phyloP scores from a whole-genome alignment of 169 alveolate species.

The Babesia gibsoni region DNA sequence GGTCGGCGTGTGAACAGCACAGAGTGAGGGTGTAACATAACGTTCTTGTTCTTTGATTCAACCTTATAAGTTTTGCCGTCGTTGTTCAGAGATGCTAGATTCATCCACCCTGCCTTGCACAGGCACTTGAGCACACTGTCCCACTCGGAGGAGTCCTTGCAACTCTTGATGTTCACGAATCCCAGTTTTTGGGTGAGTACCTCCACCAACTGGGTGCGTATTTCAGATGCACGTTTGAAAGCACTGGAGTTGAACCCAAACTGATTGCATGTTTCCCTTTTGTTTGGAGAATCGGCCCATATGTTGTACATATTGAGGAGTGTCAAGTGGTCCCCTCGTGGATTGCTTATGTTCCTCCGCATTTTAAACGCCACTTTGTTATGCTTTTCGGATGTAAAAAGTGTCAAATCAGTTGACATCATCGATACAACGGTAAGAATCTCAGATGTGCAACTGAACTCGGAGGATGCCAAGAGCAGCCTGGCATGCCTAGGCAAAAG shows the following conservation, averaged over 20 bases:
- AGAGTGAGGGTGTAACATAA: constrained; percentile 49
- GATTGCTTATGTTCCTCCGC: constrained; percentile 24
- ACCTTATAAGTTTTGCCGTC: constrained; percentile 32
- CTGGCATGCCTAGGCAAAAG: constrained; percentile 87
- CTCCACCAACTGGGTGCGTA: constrained; percentile 40
- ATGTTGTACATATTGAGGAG: constrained; percentile 52
- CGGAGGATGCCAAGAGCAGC: constrained; percentile 83
- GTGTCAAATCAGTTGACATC: constrained; percentile 64
- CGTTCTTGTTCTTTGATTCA: constrained; percentile 25
- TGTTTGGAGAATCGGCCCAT: constrained; percentile 40
- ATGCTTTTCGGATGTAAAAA: constrained; percentile 33
- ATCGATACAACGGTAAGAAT: constrained; percentile 86
- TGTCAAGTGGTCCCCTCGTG: constrained; percentile 59
- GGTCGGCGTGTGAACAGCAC: constrained; percentile 51
- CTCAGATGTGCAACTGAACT: constrained; percentile 85
- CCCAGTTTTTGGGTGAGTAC: constrained; percentile 27
- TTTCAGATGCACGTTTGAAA: constrained; percentile 42
- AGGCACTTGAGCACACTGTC: constrained; percentile 54
- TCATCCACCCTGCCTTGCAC: constrained; percentile 50
- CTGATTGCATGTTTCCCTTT: constrained; percentile 25
- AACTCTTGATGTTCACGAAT: constrained; percentile 15
- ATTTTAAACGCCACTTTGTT: constrained; percentile 30
- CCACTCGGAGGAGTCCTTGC: constrained; percentile 57
- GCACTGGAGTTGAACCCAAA: constrained; percentile 51
- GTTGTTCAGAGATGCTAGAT: constrained; percentile 35